Percentiles rank a stretch among this genome's conserved stretches.
Conservation (phyloP, 2,329 filamentous ascomycete genomes). For the Fusarium chlamydosporum region DNA sequence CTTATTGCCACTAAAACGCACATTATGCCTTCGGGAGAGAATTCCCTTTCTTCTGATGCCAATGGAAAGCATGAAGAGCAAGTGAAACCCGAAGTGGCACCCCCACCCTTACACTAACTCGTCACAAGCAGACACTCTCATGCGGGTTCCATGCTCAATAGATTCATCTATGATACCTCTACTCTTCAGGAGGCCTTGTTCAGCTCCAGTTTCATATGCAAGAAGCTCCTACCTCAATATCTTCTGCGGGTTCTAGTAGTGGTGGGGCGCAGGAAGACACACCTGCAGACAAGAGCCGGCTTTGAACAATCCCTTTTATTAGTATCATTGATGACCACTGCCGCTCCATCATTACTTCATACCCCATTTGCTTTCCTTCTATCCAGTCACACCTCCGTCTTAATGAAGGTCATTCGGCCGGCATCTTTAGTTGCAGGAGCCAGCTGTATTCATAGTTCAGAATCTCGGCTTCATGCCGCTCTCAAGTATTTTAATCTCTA, state of each 20-base stretch:
- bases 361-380: neutral
- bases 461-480: neutral
- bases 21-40: neutral
- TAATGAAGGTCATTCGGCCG: neutral
- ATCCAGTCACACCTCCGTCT: too few species aligned
- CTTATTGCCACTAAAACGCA: accelerated
- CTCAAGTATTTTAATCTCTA: neutral
- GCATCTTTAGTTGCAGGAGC: neutral
- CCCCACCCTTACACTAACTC: neutral
- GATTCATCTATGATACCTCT: conserved; percentile 29
- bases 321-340: neutral
- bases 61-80: neutral
- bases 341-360: too few species aligned
- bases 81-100: neutral
- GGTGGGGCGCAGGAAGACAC: too few species aligned
- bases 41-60: accelerated
- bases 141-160: conserved; percentile 2
- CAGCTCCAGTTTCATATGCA: neutral
- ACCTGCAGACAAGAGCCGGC: neutral
- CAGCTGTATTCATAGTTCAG: neutral
- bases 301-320: neutral
- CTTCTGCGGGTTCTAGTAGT: neutral
- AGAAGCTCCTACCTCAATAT: accelerated
- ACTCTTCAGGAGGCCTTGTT: conserved; percentile 30
- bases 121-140: neutral